Base-by-base conservation (phyloP, 2,329 filamentous ascomycete species). In the Pseudopyrenochaeta lycopersici region DNA sequence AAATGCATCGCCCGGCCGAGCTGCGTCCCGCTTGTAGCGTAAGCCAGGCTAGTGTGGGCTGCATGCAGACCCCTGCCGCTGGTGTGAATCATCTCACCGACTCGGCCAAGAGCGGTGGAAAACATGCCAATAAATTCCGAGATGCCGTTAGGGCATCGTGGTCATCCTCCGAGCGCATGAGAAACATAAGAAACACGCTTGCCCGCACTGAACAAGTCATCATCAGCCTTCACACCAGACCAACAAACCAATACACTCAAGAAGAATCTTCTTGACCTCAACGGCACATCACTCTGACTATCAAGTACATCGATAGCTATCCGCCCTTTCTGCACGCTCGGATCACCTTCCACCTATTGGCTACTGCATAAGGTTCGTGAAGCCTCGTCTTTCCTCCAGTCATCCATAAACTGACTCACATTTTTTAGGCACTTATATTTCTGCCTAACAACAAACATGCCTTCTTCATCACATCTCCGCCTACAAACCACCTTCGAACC, bases 401-500 rank as follows among this genome's bases (percentile, higher is more conserved):
- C 66, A 68, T 52, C 63, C 50, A 67, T 84, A 23, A 31, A 80
- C 81, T 32, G 85, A 89, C 69, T 84, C 84, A 64, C 84, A 54
- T 42, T 48, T 52, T 35, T 48, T 60, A 75, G 70, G 62, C 67
- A 67, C 56, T 60, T 57, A 67, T 58, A 66, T 64, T 63, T 62
- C 62, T 68, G 63, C 66, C 68, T 69, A 58, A 56, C 50, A 54
- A 44, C 58, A 62, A 70, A 58, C 14, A 82, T 82, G 79, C 77
- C 80, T 78, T 82, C 80, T 63, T 65, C 72, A 63, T 74, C 71
- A 23, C 77, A 78, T 62, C 78, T 82, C 61, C 73, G 80, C 63
- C 71, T 78, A 44, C 79, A 82, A 74, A 73, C 75, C 43, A 64
- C 70, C 55, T 80, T 81, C 61, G 78, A 80, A 67, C 78, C 79